phyloP scores from a whole-genome alignment of 495 filamentous ascomycete genomes.

The Hypoxylon fragiforme region DNA sequence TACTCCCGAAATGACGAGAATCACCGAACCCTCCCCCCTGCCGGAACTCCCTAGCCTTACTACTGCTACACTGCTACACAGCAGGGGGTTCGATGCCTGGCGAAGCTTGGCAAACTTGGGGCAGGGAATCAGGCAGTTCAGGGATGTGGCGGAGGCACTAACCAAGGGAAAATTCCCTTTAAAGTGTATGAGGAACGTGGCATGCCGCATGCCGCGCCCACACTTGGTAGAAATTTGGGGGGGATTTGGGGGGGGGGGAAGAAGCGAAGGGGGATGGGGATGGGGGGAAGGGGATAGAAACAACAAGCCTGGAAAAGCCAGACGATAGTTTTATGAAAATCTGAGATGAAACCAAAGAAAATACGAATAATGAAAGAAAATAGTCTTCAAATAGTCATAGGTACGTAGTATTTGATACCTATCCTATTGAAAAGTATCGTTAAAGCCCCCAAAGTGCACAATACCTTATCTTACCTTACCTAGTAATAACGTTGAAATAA shows the following conservation, averaged over 20 bases:
- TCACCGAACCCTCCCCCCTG: slow-evolving; percentile 38
- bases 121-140: slow-evolving; percentile 10
- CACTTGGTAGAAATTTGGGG: slow-evolving; percentile 24
- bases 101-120: slow-evolving; percentile 21
- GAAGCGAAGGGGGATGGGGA: slow-evolving; percentile 10
- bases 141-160: slow-evolving; percentile 27
- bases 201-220: slow-evolving; percentile 35
- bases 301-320: slow-evolving; percentile 24
- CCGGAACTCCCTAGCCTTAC: slow-evolving; percentile 36
- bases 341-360: too few species aligned
- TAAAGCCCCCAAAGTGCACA: too few species aligned
- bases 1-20: slow-evolving; percentile 43
- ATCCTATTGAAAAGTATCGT: too few species aligned
- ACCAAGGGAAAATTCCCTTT: slow-evolving; percentile 32
- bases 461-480: too few species aligned
- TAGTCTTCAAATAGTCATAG: too few species aligned
- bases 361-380: too few species aligned
- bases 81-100: slow-evolving; percentile 3
- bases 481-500: too few species aligned
- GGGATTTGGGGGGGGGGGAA: not conserved
- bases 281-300: too few species aligned
- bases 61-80: slow-evolving; percentile 34
- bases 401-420: too few species aligned
- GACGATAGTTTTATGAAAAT: too few species aligned
- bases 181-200: slow-evolving; percentile 34